phyloP scores from a whole-genome alignment of 192 early-diverging fungal species.

The Coemansia sp. region DNA sequence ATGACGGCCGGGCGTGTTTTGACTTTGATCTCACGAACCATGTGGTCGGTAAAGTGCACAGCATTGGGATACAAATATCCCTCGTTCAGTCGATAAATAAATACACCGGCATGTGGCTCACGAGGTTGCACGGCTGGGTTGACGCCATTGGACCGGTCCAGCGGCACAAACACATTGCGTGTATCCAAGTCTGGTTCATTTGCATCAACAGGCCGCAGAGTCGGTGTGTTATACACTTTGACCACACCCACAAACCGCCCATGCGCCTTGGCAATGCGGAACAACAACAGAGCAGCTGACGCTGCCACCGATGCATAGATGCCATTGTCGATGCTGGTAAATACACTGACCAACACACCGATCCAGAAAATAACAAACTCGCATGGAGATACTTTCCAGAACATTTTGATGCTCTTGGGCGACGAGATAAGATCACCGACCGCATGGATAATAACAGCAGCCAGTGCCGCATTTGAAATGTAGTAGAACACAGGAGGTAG shows the following conservation, averaged over 20 bases:
- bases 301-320: conserved; percentile 73
- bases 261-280: conserved; percentile 64
- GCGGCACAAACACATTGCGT: conserved; percentile 69
- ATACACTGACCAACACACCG: conserved; percentile 54
- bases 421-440: conserved; percentile 74
- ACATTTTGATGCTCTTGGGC: conserved; percentile 56
- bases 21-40: conserved; percentile 52
- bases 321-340: conserved; percentile 67
- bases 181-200: background rate
- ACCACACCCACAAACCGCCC: conserved; percentile 47
- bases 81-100: conserved; percentile 52
- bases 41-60: conserved; percentile 51
- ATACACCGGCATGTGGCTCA: conserved; percentile 31
- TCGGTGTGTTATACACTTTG: conserved; percentile 27
- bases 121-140: conserved; percentile 30
- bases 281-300: conserved; percentile 72
- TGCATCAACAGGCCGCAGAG: too few species aligned
- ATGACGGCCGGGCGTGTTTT: conserved; percentile 46
- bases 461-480: conserved; percentile 75
- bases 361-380: conserved; percentile 48
- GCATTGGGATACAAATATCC: conserved; percentile 52
- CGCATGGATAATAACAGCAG: conserved; percentile 84
- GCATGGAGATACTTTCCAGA: conserved; percentile 63
- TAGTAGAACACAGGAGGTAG: conserved; percentile 84
- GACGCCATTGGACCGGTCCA: conserved; percentile 51